Conservation (phyloP, 768 basidiomycete genomes). For the Collybia sp. region DNA sequence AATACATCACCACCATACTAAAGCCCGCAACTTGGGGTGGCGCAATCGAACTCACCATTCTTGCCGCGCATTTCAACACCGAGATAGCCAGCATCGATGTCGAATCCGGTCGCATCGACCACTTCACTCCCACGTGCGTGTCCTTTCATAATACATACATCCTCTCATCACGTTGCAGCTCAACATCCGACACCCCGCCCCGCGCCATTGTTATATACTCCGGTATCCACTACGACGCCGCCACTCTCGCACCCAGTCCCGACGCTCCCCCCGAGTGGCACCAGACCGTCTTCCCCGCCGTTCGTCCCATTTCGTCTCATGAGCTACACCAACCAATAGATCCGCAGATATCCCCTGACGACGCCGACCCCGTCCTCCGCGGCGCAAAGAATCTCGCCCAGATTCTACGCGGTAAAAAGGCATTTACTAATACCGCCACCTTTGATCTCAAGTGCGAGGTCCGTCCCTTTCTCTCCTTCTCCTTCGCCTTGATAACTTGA, state of each 20-base stretch:
- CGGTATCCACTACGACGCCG: constrained; percentile 95
- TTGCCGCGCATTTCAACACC: constrained; percentile 74
- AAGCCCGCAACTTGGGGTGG: constrained; percentile 89
- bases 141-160: too few species aligned
- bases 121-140: constrained; percentile 47
- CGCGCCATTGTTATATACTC: constrained; percentile 85
- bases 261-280: constrained; percentile 86
- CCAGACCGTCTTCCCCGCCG: constrained; percentile 74
- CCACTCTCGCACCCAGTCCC: constrained; percentile 71
- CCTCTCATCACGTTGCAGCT: constrained; percentile 12
- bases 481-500: constrained; percentile 1
- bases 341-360: constrained; percentile 22
- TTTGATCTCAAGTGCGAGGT: constrained; percentile 91
- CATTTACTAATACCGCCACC: constrained; percentile 87
- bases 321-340: too few species aligned
- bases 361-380: constrained; percentile 49
- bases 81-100: constrained; percentile 92
- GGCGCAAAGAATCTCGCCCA: constrained; percentile 71
- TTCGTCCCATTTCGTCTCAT: constrained; percentile 19
- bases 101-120: constrained; percentile 86
- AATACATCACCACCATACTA: constrained; percentile 80
- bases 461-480: constrained; percentile 17
- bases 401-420: constrained; percentile 69
- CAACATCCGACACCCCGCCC: constrained; percentile 29
- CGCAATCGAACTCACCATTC: constrained; percentile 87